Conservation (phyloP, 345 rosid genomes). For the Salix suchowensis region DNA sequence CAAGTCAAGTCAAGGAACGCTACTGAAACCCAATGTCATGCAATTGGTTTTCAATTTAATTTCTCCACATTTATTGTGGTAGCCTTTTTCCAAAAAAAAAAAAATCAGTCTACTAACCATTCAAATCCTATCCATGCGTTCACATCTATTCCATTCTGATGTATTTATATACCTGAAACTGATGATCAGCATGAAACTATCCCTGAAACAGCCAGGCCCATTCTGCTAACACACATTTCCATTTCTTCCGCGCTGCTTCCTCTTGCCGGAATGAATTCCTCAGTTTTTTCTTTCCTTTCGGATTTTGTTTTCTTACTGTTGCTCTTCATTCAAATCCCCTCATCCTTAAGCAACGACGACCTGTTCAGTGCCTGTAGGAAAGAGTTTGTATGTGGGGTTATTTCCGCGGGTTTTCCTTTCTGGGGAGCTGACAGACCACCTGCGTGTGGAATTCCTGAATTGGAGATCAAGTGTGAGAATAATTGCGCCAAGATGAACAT, state of each 20-base stretch:
- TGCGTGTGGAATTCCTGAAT: conserved; percentile 28
- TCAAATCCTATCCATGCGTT: not conserved
- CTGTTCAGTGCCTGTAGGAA: not conserved
- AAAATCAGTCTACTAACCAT: not conserved
- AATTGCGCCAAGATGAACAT: not conserved
- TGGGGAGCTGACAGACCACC: conserved; percentile 1
- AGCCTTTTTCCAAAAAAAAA: not conserved
- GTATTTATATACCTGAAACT: not conserved
- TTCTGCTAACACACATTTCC: not conserved
- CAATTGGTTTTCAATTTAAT: no score
- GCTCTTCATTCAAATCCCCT: not conserved
- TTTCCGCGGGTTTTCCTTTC: conserved; percentile 38
- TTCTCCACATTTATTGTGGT: no score
- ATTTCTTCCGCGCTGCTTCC: not conserved
- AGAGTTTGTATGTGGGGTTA: conserved; percentile 26
- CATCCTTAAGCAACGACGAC: not conserved
- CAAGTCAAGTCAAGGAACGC: no score
- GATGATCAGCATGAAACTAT: not conserved
- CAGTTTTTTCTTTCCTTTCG: not conserved
- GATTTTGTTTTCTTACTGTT: not conserved
- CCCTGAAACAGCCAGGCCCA: not conserved
- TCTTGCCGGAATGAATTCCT: not conserved
- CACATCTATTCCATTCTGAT: not conserved
- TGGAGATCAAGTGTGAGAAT: conserved; percentile 28
- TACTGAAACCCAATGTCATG: no score